Evolutionary conservation across 176 grass and related monocot species (phyloP).

Genomic region (barley (Hordeum vulgare)): DNA sequence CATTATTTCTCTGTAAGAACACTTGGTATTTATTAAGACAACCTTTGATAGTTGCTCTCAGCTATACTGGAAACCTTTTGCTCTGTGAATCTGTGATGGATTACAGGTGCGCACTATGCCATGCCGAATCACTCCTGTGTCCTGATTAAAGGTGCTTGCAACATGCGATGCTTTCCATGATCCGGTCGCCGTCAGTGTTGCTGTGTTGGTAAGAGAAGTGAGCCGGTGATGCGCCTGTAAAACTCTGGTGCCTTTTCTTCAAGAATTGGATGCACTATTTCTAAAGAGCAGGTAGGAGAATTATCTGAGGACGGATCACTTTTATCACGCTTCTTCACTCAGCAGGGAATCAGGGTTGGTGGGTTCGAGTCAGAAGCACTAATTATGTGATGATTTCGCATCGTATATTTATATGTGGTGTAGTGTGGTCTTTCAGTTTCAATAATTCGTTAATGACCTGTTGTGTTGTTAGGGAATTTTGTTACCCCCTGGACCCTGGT

Average conservation of each 20-base stretch:
- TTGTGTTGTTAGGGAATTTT: no score
- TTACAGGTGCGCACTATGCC: constrained; percentile 11
- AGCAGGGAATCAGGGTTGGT: not conserved
- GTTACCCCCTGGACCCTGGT: no score
- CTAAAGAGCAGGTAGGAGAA: not conserved
- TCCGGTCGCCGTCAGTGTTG: not conserved
- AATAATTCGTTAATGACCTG: no score
- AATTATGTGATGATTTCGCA: not conserved
- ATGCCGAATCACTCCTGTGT: not conserved
- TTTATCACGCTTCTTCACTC: not conserved
- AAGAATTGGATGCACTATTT: not conserved
- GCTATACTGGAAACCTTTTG: not conserved
- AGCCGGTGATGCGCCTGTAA: not conserved
- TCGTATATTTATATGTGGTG: not conserved
- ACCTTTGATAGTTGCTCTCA: not conserved
- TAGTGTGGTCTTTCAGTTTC: no score
- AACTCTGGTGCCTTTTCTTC: not conserved
- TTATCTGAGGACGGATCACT: not conserved
- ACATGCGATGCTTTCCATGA: not conserved
- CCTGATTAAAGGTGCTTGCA: constrained; percentile 4
- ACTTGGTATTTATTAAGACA: not conserved
- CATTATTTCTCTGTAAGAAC: not conserved
- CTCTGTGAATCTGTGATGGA: not conserved
- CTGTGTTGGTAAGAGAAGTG: not conserved
- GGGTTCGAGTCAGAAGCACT: not conserved